phyloP scores from a whole-genome alignment of 371 early-diverging fungal species.

The Saksenaea vasiformis region DNA sequence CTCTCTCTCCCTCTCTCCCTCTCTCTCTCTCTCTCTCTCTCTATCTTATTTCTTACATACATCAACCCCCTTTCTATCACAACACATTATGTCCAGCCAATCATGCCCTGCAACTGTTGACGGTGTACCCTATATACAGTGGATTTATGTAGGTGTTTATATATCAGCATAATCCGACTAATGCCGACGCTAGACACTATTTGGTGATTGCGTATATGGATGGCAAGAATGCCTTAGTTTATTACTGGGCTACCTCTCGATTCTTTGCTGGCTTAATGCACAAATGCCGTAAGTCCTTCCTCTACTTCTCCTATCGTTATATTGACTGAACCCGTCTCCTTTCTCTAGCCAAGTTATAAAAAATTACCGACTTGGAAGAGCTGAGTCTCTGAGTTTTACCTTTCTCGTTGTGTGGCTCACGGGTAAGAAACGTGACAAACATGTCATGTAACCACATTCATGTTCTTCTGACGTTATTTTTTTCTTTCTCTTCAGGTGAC shows the following conservation, averaged over 20 bases:
- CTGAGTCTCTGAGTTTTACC: conserved; percentile 58
- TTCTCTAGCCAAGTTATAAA: conserved; percentile 64
- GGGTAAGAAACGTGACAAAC: conserved; percentile 33
- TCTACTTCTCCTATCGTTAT: neutral
- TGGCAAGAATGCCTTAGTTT: conserved; percentile 45
- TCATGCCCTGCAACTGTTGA: conserved; percentile 14
- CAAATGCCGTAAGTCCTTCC: conserved; percentile 71
- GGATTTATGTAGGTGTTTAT: conserved; percentile 35
- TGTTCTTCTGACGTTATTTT: conserved; percentile 7
- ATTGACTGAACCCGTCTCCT: neutral
- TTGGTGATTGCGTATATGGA: conserved; percentile 61
- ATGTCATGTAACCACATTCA: neutral
- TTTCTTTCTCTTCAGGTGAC: conserved; percentile 53
- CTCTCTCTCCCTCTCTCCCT: neutral
- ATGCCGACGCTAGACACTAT: conserved; percentile 27
- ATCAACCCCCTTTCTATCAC: neutral
- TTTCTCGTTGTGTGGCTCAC: conserved; percentile 67
- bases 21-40: neutral
- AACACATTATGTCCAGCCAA: neutral
- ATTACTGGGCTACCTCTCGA: conserved; percentile 65
- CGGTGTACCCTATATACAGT: conserved; percentile 23
- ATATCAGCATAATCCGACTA: conserved; percentile 4
- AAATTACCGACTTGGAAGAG: conserved; percentile 56
- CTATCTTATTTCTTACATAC: neutral
- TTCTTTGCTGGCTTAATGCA: conserved; percentile 76